Evolutionary conservation across 1,139 yeast species (phyloP), one percentile per base, ranked within the genome.

Genomic region (Sugiyamaella neomexicana): DNA sequence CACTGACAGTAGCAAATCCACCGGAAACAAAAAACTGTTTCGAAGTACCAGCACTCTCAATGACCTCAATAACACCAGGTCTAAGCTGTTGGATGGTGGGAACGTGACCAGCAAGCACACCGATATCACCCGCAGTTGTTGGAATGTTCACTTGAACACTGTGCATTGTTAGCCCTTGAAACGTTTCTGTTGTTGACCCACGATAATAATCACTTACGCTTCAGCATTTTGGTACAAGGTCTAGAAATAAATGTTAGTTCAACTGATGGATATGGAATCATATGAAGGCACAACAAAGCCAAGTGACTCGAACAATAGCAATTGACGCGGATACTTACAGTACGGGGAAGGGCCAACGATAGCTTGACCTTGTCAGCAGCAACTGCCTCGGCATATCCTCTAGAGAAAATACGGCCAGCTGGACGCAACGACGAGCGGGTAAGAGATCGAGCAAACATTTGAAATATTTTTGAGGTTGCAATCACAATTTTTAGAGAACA

Each of bases 71-170:
- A 61, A 95, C 81, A 74, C 99, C 99, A 67, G 99, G 97, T 72
- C 86, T 84, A 73, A 93, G 84, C 80, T 95, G 97, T 78, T 95
- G 98, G 63, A 93, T 91, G 70, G 89, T 85, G 69, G 99, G 99
- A 71, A 93, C 96, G 82, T 93, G 99, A 79, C 89, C 86, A 68
- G 99, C 97, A 72, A 93, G 80, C 64, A 93, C 83, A 88, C 99
- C 99, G 75, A 93, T 83, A 72, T 89, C 95, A 73, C 99, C 99
- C 64, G 95, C 86, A 69, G 88, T 81, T 61, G 97, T 93, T 69
- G 99, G 99, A 67, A 93, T 80, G 79, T 93, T 93, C 65, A 95
- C 99, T 80, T 93, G 99, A 65, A 87, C 76, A 73, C 86, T 75
- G 15, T 73, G 74, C 53, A 39, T 37, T 50, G 60, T 47, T 47